A percentile compares a stretch with the other conserved stretches of the same genome.
Conservation (phyloP, 2,329 filamentous ascomycete genomes). For the Ophiostoma novo-ulmi region DNA sequence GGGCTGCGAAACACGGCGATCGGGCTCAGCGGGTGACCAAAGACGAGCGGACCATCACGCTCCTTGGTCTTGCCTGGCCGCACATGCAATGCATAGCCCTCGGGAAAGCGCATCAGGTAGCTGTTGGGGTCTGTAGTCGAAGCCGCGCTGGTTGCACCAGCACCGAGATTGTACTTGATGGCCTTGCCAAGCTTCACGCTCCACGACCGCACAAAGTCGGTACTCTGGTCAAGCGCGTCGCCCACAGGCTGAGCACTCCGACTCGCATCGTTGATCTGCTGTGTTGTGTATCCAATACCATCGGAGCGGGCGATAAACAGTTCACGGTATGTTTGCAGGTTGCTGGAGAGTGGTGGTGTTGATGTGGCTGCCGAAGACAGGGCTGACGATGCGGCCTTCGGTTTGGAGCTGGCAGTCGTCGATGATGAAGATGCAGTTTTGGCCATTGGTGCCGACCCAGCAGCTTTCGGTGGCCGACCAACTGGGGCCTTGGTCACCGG, state of each 20-base stretch:
- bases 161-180: constrained; percentile 29
- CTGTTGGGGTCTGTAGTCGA: constrained; percentile 19
- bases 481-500: constrained; percentile 4
- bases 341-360: not conserved
- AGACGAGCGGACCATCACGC: constrained; percentile 50
- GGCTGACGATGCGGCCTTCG: not conserved
- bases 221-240: constrained; percentile 25
- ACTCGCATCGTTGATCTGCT: constrained; percentile 29
- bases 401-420: not conserved
- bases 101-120: constrained; percentile 28
- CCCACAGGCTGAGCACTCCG: constrained; percentile 25
- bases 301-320: constrained; percentile 27
- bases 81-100: constrained; percentile 28
- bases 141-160: not conserved
- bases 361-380: not conserved
- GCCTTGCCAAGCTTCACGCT: constrained; percentile 29
- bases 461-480: not conserved
- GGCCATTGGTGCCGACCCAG: not conserved
- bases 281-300: constrained; percentile 27
- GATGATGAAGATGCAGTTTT: not conserved
- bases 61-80: constrained; percentile 42
- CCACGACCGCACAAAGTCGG: constrained; percentile 28
- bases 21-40: constrained; percentile 28
- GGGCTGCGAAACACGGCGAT: constrained; percentile 43
- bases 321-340: constrained; percentile 26